Conservation (phyloP, 805 yeast genomes). For the Maudiozyma saulgeensis region DNA sequence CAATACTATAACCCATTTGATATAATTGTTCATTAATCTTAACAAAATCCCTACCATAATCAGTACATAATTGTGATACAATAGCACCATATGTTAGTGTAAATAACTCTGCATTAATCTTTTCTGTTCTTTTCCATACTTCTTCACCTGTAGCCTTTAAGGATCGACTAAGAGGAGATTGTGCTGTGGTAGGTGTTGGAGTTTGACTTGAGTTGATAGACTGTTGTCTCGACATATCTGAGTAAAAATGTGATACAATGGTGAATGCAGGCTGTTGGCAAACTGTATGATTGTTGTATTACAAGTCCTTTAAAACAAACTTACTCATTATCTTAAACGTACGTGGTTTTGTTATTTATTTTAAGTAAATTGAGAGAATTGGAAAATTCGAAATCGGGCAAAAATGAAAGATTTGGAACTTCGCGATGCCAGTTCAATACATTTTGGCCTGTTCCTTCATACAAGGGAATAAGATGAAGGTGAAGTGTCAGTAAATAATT, state of each 20-base stretch:
- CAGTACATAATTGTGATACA: conserved; percentile 84
- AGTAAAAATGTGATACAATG: not conserved
- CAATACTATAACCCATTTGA: conserved; percentile 92
- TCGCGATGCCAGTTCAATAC: too few relatives aligned
- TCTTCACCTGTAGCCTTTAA: conserved; percentile 61
- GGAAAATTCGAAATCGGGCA: too few relatives aligned
- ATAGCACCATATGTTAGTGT: conserved; percentile 93
- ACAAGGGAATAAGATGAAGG: too few relatives aligned
- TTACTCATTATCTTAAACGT: too few relatives aligned
- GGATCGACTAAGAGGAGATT: conserved; percentile 14
- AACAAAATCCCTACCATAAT: conserved; percentile 61
- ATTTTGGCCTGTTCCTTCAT: too few relatives aligned
- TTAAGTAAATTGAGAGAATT: too few relatives aligned
- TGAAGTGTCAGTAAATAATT: too few relatives aligned
- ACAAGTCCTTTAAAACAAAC: too few relatives aligned
- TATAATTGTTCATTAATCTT: conserved; percentile 79
- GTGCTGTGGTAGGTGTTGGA: not conserved
- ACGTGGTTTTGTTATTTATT: too few relatives aligned
- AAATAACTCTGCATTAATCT: conserved; percentile 85
- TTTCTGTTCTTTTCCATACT: conserved; percentile 83
- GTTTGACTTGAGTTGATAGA: not conserved
- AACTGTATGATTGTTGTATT: too few relatives aligned
- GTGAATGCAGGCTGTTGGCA: too few relatives aligned
- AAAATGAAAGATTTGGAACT: too few relatives aligned
- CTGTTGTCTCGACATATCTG: not conserved